Conservation (phyloP, 805 yeast species). For the Myxozyma geophila region DNA sequence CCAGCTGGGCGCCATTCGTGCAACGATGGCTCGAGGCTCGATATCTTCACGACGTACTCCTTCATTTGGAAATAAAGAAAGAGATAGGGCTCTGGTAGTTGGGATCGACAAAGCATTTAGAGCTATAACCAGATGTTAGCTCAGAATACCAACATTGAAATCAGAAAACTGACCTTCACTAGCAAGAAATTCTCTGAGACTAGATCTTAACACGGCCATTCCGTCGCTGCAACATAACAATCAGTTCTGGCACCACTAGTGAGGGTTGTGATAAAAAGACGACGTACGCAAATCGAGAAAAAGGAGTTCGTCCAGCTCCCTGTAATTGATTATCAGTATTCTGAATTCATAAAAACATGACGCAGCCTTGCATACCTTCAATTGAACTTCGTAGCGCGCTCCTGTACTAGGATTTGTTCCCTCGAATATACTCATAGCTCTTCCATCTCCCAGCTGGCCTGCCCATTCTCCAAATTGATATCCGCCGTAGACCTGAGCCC, state of each 20-base stretch:
- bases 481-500: conserved; percentile 92
- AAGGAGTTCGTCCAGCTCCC: conserved; percentile 93
- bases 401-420: conserved; percentile 53
- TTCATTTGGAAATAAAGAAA: conserved; percentile 74
- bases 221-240: conserved; percentile 61
- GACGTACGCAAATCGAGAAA: conserved; percentile 74
- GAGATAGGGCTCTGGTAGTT: conserved; percentile 77
- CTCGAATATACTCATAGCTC: conserved; percentile 83
- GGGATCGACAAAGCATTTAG: conserved; percentile 83
- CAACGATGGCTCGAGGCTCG: conserved; percentile 83
- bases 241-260: background rate
- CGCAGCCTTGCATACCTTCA: conserved; percentile 47
- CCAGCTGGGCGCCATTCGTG: conserved; percentile 86
- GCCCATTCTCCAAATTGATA: conserved; percentile 96
- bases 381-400: conserved; percentile 65
- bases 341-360: background rate
- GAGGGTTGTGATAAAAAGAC: background rate
- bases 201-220: conserved; percentile 85
- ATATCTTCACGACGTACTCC: conserved; percentile 67
- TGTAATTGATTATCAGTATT: conserved; percentile 40
- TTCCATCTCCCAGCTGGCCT: conserved; percentile 95
- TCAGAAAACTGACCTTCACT: conserved; percentile 61
- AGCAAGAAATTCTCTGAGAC: conserved; percentile 83
- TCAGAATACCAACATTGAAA: background rate
- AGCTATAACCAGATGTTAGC: conserved; percentile 8